Conservation (phyloP, 2,329 filamentous ascomycete species). For the Daldinia sp. region DNA sequence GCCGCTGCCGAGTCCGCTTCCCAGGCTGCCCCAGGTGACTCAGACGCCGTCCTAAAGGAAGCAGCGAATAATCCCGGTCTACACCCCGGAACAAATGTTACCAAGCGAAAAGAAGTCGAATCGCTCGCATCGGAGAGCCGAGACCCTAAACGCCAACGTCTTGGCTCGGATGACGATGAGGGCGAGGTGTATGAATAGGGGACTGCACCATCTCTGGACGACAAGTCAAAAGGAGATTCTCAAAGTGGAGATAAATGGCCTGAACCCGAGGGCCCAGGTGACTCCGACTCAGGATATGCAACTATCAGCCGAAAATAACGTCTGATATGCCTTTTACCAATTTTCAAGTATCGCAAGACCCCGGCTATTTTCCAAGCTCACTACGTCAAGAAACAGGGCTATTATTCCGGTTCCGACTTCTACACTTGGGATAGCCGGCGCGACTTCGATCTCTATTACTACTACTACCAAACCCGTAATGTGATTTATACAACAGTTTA, state of each 20-base stretch:
- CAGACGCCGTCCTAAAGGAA: constrained; percentile 45
- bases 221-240: neutral
- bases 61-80: constrained; percentile 45
- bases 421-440: neutral
- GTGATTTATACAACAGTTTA: neutral
- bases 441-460: neutral
- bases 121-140: constrained; percentile 48
- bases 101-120: constrained; percentile 55
- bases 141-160: constrained; percentile 54
- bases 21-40: constrained; percentile 46
- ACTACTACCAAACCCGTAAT: neutral
- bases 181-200: constrained; percentile 53
- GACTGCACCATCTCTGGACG: neutral
- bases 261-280: neutral
- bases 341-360: neutral
- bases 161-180: constrained; percentile 56
- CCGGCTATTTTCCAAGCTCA: neutral
- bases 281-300: neutral
- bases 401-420: neutral
- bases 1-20: constrained; percentile 48
- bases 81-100: constrained; percentile 46
- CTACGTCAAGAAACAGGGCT: neutral
- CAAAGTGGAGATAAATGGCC: neutral
- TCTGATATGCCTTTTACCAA: neutral
- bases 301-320: neutral